A percentile compares a stretch with the other conserved stretches of the same genome.
These are phyloP conservation scores for Yamadazyma songkhlaensis DNA, from an alignment of 1,139 yeast species.

Conservation along the genomic window DNA sequence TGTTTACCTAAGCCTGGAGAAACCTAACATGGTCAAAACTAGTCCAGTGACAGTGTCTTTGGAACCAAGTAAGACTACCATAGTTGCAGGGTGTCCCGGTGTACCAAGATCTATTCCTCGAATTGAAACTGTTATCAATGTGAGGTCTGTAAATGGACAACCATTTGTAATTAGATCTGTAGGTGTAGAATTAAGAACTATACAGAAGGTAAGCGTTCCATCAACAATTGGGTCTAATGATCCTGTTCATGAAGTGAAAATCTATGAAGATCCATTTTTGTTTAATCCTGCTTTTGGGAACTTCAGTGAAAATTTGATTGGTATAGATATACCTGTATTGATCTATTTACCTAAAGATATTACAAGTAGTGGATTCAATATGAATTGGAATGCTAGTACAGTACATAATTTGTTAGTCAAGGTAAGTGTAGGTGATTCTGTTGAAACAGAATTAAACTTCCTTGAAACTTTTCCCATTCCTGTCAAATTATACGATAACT, in stretches of 20 bases:
- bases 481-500: conserved; percentile 48
- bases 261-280: conserved; percentile 35
- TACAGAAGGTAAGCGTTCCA: conserved; percentile 38
- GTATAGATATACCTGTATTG: conserved; percentile 58
- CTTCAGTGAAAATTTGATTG: conserved; percentile 38
- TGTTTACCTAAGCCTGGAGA: too few species aligned
- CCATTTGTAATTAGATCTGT: conserved; percentile 41
- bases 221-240: conserved; percentile 45
- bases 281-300: conserved; percentile 38
- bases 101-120: conserved; percentile 56
- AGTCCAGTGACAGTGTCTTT: conserved; percentile 34
- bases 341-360: conserved; percentile 58
- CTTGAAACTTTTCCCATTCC: conserved; percentile 45
- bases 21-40: conserved; percentile 13
- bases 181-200: conserved; percentile 34
- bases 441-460: conserved; percentile 28
- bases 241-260: conserved; percentile 29
- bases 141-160: conserved; percentile 36
- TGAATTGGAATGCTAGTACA: conserved; percentile 41
- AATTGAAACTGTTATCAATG: conserved; percentile 40
- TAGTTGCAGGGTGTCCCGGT: conserved; percentile 64
- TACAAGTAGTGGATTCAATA: conserved; percentile 41
- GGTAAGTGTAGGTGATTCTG: conserved; percentile 32
- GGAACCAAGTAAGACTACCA: conserved; percentile 45
- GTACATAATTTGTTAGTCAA: conserved; percentile 34